A percentile compares a stretch with the other conserved stretches of the same genome.
These are phyloP conservation scores for Carex kokanica DNA, from an alignment of 176 grass and related monocot species.

Conservation along the genomic window DNA sequence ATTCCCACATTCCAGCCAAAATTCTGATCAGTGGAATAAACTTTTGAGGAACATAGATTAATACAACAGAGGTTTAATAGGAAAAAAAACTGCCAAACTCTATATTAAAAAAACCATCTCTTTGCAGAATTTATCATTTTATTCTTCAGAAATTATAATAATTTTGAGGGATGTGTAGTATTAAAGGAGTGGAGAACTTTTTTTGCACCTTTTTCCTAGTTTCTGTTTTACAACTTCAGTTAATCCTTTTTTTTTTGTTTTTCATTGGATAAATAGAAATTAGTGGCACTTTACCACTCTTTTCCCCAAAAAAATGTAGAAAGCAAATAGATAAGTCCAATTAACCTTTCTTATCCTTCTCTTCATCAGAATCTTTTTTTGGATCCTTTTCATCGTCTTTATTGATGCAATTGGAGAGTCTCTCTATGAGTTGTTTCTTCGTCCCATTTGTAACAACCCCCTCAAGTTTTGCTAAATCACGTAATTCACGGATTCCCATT, in stretches of 20 bases:
- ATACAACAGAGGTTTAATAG: background rate
- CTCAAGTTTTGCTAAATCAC: slow-evolving; percentile 41
- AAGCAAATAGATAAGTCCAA: background rate
- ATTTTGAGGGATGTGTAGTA: background rate
- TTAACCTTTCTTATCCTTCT: slow-evolving; percentile 27
- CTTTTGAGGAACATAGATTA: background rate
- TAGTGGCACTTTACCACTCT: background rate
- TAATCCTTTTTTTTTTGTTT: background rate
- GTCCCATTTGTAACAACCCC: slow-evolving; percentile 39
- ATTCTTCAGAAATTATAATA: background rate
- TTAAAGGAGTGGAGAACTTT: background rate
- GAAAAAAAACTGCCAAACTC: background rate
- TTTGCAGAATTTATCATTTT: background rate
- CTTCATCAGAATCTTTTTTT: slow-evolving; percentile 3
- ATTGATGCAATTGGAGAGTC: slow-evolving; percentile 33
- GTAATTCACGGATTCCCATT: slow-evolving; percentile 55
- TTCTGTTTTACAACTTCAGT: background rate
- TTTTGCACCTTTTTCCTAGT: background rate
- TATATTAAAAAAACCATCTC: background rate
- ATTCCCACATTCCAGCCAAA: background rate
- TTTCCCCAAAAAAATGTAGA: background rate
- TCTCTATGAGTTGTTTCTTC: slow-evolving; percentile 51
- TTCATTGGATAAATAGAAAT: background rate
- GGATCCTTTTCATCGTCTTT: slow-evolving; percentile 4
- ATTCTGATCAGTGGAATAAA: background rate